Base-by-base conservation (phyloP, 2,329 filamentous ascomycete genomes). In the Cryphonectria japonica region DNA sequence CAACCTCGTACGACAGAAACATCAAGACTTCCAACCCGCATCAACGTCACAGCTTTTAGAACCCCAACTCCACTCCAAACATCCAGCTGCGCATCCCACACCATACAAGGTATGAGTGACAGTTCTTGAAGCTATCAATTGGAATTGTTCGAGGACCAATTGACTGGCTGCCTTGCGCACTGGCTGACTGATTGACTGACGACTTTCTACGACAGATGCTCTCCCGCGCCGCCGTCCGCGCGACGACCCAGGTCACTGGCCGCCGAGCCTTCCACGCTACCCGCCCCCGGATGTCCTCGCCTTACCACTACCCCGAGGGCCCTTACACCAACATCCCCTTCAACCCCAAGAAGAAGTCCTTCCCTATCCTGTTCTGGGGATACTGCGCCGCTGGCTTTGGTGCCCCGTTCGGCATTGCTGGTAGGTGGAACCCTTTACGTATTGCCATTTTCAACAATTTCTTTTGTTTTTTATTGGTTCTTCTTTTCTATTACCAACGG, bases 301-400 rank as follows among this genome's bases (percentile, higher is more conserved):
- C 95, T 75, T 98, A 97, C 91, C 96, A 99, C 88, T 99, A 99
- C 87, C 92, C 95, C 78, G 95, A 98, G 87, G 96, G 95, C 76
- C 93, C 95, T 80, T 92, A 94, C 84, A 91, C 88, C 87, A 98
- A 98, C 89, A 85, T 99, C 76, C 96, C 96, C 76, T 99, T 99
- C 91, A 97, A 99, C 88, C 93, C 96, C 76, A 88, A 93, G 85
- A 95, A 91, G 81, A 93, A 91, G 85, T 92, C 88, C 85, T 99
- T 99, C 82, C 89, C 86, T 76, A 74, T 93, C 77, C 88, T 91
- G 84, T 99, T 92, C 91, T 97, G 94, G 92, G 81, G 81, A 74
- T 96, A 93, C 86, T 80, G 82, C 78, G 80, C 78, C 77, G 80
- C 83, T 73, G 88, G 87, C 74, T 91, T 91, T 82, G 80, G 84